Base-by-base conservation (phyloP, 164 flowering plant species). In the Annona squamosa region DNA sequence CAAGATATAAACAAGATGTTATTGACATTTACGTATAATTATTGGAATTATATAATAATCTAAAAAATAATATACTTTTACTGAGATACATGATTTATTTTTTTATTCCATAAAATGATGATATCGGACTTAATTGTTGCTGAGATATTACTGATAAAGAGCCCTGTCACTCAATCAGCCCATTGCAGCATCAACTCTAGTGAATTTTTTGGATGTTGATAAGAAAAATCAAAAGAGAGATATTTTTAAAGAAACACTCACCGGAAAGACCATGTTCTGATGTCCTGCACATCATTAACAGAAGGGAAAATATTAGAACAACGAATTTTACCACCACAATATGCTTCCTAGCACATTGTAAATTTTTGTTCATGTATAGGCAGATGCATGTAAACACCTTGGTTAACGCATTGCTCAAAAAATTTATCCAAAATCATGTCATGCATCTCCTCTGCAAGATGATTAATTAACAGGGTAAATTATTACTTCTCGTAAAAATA, bases 231-330 rank as follows among this genome's bases (percentile, higher is more conserved):
- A 52, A 52, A 48, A 48, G 52, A 48, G 13, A 4, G 13, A 16
- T 52, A 52, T 52, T 52, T 52, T 16, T 6, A 2, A 9, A 17
- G 41, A 13, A n/a, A 47, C 71, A 78, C 85, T 48, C 79, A 89
- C 96, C 90, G 61, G 89, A 86, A 77, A 85, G 63, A 69, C 83
- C 77, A 75, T 78, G 85, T 37, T 86, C 93, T 17, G 89, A 80
- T 42, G 81, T 81, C 87, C 96, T 89, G 96, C 87, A 82, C 52
- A 45, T 46, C 70, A 68, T 46, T 17, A 9, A 18, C 64, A 81
- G 79, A 63, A 75, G 64, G 70, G 65, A 5, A 65, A 13, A 3
- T 59, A 62, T 75, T 56, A 79, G 70, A 77, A 72, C 44, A 77
- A 67, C 45, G 16, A 66, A 41, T 41, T 52, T 7, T 52, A 52